Base-by-base conservation (phyloP, 805 yeast species). In the Grigorovia humatica region DNA sequence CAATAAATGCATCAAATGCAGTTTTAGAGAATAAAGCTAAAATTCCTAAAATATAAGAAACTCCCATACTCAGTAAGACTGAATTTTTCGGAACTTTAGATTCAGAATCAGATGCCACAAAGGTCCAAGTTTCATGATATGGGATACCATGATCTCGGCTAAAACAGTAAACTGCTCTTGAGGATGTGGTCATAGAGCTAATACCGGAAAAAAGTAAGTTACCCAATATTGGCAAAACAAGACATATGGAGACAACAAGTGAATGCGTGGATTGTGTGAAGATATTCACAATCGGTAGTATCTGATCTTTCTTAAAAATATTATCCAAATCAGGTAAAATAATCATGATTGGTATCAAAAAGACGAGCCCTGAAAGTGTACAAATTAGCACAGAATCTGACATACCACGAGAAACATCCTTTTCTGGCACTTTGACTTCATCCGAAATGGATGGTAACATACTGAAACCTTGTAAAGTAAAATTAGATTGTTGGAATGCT, bases 111-210 rank as follows among this genome's bases (percentile, higher is more conserved):
- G 77, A 71, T 57, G 82, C 83, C 44, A 87, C 86, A 58, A 76
- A 75, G 2, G 80, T 76, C 88, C 90, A 85, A 15, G 77, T 58
- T 12, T 76, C 72, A 51, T 79, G 76, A 58, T 72, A 78, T 1
- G 95, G 95, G 45, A 87, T 67, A 0, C 89, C 95, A 41, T 82
- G 86, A 64, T 87, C 95, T 69, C 95, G 77, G 49, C 91, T 88
- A 69, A 87, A 81, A 27, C 88, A 84, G 63, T 79, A 86, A 0
- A 88, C 85, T n/a, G 83, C 77, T 74, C 95, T 77, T 2, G 93
- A 85, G 2, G 89, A 85, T 0, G 95, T 83, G 1, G 93, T 86
- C 40, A 85, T 73, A 1, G 91, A 78, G 4, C 95, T 90, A 48
- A 87, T 80, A 2, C 89, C 84, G 40, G 88, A 88, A 65, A 86